Evolutionary conservation across 2,329 filamentous ascomycete genomes (phyloP), one percentile per base, ranked within the genome.

Genomic region (Talaromyces albobiverticillius): DNA sequence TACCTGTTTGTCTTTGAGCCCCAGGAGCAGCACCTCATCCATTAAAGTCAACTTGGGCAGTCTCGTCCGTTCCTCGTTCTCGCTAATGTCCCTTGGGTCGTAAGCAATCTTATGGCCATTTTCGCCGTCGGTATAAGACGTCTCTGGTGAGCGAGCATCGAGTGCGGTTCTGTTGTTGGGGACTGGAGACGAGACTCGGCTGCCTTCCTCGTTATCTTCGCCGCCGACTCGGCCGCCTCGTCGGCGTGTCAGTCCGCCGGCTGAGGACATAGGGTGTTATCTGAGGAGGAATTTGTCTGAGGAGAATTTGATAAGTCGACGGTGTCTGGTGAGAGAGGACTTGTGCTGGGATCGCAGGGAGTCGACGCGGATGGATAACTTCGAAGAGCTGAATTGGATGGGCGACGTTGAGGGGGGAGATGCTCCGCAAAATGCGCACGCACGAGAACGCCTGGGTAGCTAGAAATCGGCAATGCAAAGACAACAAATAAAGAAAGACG

Each of bases 101-200:
- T 90, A 99, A 55, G 92, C 94, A 73, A 99, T 97, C 81, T 95
- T 96, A 82, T 97, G 94, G 62, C 94, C 94, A 77, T 96, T 96
- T 76, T 95, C 93, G 72, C 88, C 76, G 66, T 72, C 82, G 70
- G 81, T 91, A 79, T 95, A 97, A 67, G 88, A 93, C 57, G 94
- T 96, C 76, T 86, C 84, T 53, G 83, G 82, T 18, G 75, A 72
- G 60, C 80, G 76, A 64, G 79, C 70, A 57, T 78, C 79, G 63
- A 71, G 71, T 58, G 78, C 83, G 79, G 78, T 84, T 75, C 65
- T 80, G 76, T 78, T 84, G 79, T 76, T 62, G 58, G 85, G 82
- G 55, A 79, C 78, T 36, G 86, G 85, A 47, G 85, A 87, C 65
- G 81, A 79, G 62, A 88, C 85, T 67, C 86, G 80, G 75, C 81